Base-by-base conservation (phyloP, 345 rosid species). In the Brassica carinata region DNA sequence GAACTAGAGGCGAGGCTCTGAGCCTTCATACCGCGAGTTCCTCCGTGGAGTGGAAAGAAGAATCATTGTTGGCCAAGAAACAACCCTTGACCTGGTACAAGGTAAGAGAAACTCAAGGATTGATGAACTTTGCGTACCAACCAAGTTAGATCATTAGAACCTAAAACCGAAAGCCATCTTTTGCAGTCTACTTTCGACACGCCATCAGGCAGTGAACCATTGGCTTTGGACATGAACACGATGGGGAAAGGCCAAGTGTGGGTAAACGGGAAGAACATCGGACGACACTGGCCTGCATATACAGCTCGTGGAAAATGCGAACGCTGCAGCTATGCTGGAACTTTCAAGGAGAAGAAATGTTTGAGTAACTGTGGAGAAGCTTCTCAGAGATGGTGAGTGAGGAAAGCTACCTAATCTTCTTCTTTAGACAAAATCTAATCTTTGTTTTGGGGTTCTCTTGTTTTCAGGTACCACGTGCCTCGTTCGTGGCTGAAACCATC, bases 401-500 rank as follows among this genome's bases (percentile, higher is more conserved):
- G 31, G 13, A 23, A 57, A 72, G 19, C 10, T 27, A 5, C 31
- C 2, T 5, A 69, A 45, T 29, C 66, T 36, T 45, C 19, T 45
- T 75, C n/a, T 62, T 66, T 7, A 11, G 13, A 9, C 31, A 31
- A 64, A 13, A 71, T 18, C 15, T 62, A 62, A 62, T 62, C 0
- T 5, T 9, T 30, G 7, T n/a, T 36, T 5, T 26, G 40, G 9
- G 7, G 53, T 29, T 5, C 1, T 79, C 18, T 61, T 77, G 71
- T 43, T 73, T 76, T 19, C 58, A 96, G 99, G 98, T 96, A 96
- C 69, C 97, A 93, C 19, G 89, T 94, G 64, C 99, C 98, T 67
- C 94, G 79, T 53, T 92, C 97, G 1, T 96, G 98, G 99, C 88
- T 96, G 66, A 86, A 87, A 36, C 98, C 97, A n/a, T 80, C 88